phyloP scores from a whole-genome alignment of 805 yeast genomes.

The Zygosaccharomyces rouxii region DNA sequence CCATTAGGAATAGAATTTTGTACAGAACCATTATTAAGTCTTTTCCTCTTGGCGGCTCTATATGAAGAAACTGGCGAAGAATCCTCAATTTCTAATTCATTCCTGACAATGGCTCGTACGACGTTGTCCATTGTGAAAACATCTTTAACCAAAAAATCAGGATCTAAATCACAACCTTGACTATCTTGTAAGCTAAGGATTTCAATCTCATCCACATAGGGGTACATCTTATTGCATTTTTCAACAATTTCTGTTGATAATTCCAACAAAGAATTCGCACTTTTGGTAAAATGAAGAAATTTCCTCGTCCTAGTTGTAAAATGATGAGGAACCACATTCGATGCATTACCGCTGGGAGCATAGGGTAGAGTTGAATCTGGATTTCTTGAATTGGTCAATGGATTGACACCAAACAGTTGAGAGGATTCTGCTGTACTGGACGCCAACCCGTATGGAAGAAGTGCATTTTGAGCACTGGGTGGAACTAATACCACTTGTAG shows the following conservation, averaged over 20 bases:
- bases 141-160: conserved; percentile 63
- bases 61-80: conserved; percentile 25
- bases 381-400: conserved; percentile 13
- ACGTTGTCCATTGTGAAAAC: conserved; percentile 52
- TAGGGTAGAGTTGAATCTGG: conserved; percentile 13
- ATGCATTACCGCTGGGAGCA: conserved; percentile 37
- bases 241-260: conserved; percentile 51
- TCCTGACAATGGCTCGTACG: conserved; percentile 43
- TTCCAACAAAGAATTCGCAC: conserved; percentile 42
- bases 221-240: conserved; percentile 61
- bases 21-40: conserved; percentile 20
- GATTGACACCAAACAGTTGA: conserved; percentile 23
- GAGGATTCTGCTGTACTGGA: conserved; percentile 23
- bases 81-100: conserved; percentile 36
- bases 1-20: conserved; percentile 15
- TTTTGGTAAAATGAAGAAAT: conserved; percentile 61
- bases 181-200: conserved; percentile 63
- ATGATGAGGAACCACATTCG: conserved; percentile 20
- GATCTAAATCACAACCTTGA: conserved; percentile 71
- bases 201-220: conserved; percentile 46
- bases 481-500: conserved; percentile 44
- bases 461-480: conserved; percentile 34
- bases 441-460: conserved; percentile 19
- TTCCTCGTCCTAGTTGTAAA: conserved; percentile 39
- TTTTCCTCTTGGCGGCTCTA: conserved; percentile 21